Evolutionary conservation across 2,329 filamentous ascomycete genomes (phyloP).

Genomic region (Hypoxylon sp.): DNA sequence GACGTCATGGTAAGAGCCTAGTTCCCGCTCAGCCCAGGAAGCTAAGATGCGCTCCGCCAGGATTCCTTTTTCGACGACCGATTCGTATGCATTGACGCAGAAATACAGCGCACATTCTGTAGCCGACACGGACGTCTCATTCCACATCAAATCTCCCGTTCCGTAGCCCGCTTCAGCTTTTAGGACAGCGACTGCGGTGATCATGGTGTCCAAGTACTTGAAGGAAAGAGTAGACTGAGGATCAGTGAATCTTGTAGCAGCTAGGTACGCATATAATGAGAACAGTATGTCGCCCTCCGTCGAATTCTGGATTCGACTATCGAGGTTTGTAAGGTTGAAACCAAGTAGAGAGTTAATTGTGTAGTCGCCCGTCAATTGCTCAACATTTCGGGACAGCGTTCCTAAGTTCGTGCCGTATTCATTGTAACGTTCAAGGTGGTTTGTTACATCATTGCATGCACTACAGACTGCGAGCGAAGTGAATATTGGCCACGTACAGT

Average conservation of each 20-base stretch:
- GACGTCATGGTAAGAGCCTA: slow-evolving; percentile 21
- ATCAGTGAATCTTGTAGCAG: slow-evolving; percentile 28
- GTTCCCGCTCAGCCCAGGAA: slow-evolving; percentile 34
- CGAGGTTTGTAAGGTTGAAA: slow-evolving; percentile 38
- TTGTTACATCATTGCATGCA: slow-evolving; percentile 42
- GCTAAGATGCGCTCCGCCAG: slow-evolving; percentile 29
- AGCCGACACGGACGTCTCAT: slow-evolving; percentile 40
- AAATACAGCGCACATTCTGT: slow-evolving; percentile 50
- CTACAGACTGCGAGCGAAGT: slow-evolving; percentile 46
- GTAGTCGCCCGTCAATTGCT: background rate
- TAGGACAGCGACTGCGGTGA: slow-evolving; percentile 32
- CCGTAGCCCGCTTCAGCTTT: slow-evolving; percentile 24
- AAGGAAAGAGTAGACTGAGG: slow-evolving; percentile 33
- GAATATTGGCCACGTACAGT: slow-evolving; percentile 47
- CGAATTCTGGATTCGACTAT: background rate
- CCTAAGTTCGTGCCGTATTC: slow-evolving; percentile 21
- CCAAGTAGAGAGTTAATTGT: slow-evolving; percentile 21
- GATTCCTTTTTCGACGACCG: slow-evolving; percentile 31
- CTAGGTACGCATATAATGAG: slow-evolving; percentile 23
- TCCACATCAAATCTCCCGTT: slow-evolving; percentile 26
- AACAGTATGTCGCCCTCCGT: slow-evolving; percentile 1
- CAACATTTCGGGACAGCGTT: slow-evolving; percentile 1
- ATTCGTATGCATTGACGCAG: slow-evolving; percentile 41
- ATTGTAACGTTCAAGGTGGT: slow-evolving; percentile 12
- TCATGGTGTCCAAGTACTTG: slow-evolving; percentile 32